Evolutionary conservation across 768 basidiomycete species (phyloP), one percentile per base, ranked within the genome.

Genomic region (Chiua virens): DNA sequence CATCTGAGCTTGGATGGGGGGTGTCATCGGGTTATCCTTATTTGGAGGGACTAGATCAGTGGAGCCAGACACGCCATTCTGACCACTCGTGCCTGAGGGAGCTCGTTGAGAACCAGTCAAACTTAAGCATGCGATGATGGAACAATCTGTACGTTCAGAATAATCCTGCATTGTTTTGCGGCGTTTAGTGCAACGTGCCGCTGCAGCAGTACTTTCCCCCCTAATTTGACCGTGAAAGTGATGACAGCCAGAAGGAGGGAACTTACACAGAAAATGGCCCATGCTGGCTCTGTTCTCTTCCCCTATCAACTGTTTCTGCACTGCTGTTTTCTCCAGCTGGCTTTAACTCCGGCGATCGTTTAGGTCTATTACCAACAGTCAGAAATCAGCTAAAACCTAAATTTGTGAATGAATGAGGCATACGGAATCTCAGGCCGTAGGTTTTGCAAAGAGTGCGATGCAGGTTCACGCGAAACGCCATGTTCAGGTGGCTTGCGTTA

Each of bases 251-350:
- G 11, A 20, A 14, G 17, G 51, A 47, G 17, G 32, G 35, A 42
- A 66, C 66, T 45, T 51, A 61, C 66, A 27, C 30, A 40, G 40
- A 40, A 27, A 37, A 36, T 13, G 28, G 21, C 37, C 30, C 40
- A 10, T 53, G 36, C 37, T 32, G 8, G n/a, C 20, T 32, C 18
- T 4, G 11, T 27, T 13, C 40, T 18, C 23, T 17, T 34, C 18
- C 28, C 10, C 4, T 1, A 41, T 21, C 23, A 4, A n/a, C 43
- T 21, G 23, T 39, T 48, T 53, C 35, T 8, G n/a, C 18, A 6
- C 30, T 30, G 30, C 13, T 30, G 30, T 14, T 14, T 30, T 11
- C 13, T 13, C 30, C 30, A 13, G 30, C 10, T 30, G 14, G 13
- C 25, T 42, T n/a, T 28, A 18, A n/a, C 28, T 47, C 41, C 11